Evolutionary conservation across 2,329 filamentous ascomycete genomes (phyloP), one percentile per base, ranked within the genome.

Genomic region (Graphilbum fragrans): DNA sequence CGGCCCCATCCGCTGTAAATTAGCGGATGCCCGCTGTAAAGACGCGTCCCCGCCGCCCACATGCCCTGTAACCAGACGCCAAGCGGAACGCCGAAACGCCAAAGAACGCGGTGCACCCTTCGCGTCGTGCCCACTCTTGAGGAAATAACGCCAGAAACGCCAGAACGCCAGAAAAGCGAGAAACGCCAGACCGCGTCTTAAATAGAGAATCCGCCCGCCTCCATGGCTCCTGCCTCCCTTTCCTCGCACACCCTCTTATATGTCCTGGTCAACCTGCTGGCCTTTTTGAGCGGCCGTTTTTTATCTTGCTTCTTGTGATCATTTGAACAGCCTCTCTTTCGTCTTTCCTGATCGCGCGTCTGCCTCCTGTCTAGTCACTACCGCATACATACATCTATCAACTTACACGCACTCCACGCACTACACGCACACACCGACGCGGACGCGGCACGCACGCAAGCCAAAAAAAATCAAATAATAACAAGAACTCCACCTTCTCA

Each of bases 151-250:
- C 29, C 29, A 31, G 12, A 27, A 45, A 32, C 35, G n/a, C n/a
- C n/a, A n/a, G n/a, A n/a, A n/a, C n/a, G n/a, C n/a, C n/a, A n/a
- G n/a, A n/a, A n/a, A n/a, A n/a, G n/a, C n/a, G n/a, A n/a, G n/a
- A n/a, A n/a, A n/a, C n/a, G n/a, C n/a, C n/a, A n/a, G 37, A 46
- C 48, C 46, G 47, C 48, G 46, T 48, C 44, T 50, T 42, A 46
- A 49, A 46, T 44, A 44, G 37, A 37, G 23, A 44, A 36, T 37
- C 35, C 42, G 36, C 47, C 48, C 41, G 41, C 35, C 35, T 38
- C 38, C 41, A 17, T 33, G n/a, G 29, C 20, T 37, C 14, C n/a
- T 23, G 35, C 32, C 27, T 21, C 36, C 17, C 21, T 37, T 18
- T 41, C 29, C 5, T 16, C 29, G 7, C 19, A 6, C n/a, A 8